Evolutionary conservation across 768 basidiomycete genomes (phyloP), one percentile per base, ranked within the genome.

Genomic region (Rubroboletus pulcherrimus): DNA sequence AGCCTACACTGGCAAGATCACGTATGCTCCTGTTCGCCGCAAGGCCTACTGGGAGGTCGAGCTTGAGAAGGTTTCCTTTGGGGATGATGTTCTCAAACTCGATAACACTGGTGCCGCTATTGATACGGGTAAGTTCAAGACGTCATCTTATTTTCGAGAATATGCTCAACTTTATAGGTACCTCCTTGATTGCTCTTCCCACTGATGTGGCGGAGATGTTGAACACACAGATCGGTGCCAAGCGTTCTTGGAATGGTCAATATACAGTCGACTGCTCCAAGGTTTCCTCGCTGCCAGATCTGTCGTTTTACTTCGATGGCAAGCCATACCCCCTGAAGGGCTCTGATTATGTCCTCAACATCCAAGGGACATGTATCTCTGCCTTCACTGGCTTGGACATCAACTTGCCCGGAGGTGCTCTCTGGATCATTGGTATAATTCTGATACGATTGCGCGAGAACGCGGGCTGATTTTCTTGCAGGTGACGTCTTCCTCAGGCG

Each of bases 41-140:
- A 93, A 91, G 80, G 97, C 93, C 5, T 98, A 97, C 75, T 97
- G 95, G 95, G 96, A 98, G 74, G 93, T 98, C 44, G 93, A 97
- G 70, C 87, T 99, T 29, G 80, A 91, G 75, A 86, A 86, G 70
- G 78, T 99, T 58, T 64, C 75, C 4, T 95, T 99, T 54, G 97
- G 95, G 46, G 78, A 86, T 42, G 96, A 98, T 45, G 82, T 78
- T 39, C 81, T 98, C 43, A 93, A 98, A 61, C 81, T 98, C 14
- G 92, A 96, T 61, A 88, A 86, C 76, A 96, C 97, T 53, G 95
- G 95, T 42, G 91, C 92, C 64, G 91, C 92, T 41, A 93, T 93
- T 57, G 91, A 93, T 66, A 93, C 91, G 17, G 91, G 91, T 87
- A 42, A 47, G 73, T 59, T n/a, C 10, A 9, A 19, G 6, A 37